Evolutionary conservation across 2,329 filamentous ascomycete genomes (phyloP).

Genomic region (Venturia asperata): DNA sequence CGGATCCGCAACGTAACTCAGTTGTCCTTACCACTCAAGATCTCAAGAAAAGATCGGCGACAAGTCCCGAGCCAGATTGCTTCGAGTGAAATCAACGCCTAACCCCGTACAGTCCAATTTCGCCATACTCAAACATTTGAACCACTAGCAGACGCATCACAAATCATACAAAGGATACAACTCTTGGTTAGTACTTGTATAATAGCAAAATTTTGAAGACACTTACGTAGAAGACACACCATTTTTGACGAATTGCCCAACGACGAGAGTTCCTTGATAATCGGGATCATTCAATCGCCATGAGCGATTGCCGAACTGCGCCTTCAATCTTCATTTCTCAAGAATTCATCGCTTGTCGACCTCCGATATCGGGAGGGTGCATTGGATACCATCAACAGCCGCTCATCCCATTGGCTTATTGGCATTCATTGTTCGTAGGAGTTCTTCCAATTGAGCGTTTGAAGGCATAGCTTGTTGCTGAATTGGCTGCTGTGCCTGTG

Average conservation of each 20-base stretch:
- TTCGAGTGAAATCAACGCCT: background rate
- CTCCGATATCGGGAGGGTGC: background rate
- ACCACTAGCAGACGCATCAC: background rate
- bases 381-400: background rate
- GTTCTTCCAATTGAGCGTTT: background rate
- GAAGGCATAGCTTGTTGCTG: background rate
- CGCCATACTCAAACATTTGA: background rate
- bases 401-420: background rate
- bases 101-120: background rate
- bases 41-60: background rate
- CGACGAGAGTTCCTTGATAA: background rate
- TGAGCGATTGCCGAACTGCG: background rate
- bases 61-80: background rate
- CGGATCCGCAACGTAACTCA: background rate
- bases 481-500: background rate
- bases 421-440: constrained; percentile 2
- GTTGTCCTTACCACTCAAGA: background rate
- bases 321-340: background rate
- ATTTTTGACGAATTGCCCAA: background rate
- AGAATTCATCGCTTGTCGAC: background rate
- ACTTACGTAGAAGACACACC: background rate
- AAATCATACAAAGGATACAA: background rate
- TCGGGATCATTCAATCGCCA: background rate
- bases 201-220: background rate
- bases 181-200: background rate